These are phyloP conservation scores for Emiliania huxleyi DNA, from an alignment of 78 protist species.

Conservation along the genomic window DNA sequence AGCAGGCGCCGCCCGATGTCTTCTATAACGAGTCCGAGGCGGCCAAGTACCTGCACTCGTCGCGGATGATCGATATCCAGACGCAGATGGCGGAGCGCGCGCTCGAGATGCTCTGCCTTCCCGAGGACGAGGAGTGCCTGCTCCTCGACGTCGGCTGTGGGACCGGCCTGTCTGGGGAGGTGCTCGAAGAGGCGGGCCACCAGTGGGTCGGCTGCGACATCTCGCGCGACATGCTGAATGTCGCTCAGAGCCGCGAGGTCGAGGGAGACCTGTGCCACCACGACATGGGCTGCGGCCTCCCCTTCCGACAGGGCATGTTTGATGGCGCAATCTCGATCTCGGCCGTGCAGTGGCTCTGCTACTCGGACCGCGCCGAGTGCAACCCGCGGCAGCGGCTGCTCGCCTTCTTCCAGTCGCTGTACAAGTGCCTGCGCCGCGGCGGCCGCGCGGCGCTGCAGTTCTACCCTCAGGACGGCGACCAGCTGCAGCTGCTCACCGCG, in stretches of 20 bases:
- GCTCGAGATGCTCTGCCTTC: conserved; percentile 42
- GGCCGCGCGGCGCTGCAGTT: conserved; percentile 61
- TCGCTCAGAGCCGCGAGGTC: background rate
- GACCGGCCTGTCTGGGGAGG: conserved; percentile 55
- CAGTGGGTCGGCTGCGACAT: conserved; percentile 60
- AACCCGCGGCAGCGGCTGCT: conserved; percentile 23
- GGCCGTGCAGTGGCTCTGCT: conserved; percentile 67
- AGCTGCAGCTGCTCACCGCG: conserved; percentile 24
- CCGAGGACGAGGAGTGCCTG: background rate
- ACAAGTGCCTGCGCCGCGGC: conserved; percentile 30
- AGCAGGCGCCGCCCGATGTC: background rate
- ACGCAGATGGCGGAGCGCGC: conserved; percentile 47
- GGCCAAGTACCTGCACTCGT: background rate
- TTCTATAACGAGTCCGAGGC: conserved; percentile 38
- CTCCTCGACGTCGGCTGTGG: conserved; percentile 71
- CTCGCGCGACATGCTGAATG: conserved; percentile 22
- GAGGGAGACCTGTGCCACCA: conserved; percentile 26
- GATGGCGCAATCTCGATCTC: conserved; percentile 55
- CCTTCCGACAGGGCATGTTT: conserved; percentile 38
- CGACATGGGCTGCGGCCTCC: conserved; percentile 59
- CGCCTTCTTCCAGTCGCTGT: conserved; percentile 38
- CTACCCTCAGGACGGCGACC: conserved; percentile 50
- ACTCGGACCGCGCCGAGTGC: background rate
- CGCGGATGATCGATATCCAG: conserved; percentile 51
- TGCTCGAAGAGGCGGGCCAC: conserved; percentile 33